phyloP scores from a whole-genome alignment of 768 basidiomycete genomes.

The Lepiota venenata region DNA sequence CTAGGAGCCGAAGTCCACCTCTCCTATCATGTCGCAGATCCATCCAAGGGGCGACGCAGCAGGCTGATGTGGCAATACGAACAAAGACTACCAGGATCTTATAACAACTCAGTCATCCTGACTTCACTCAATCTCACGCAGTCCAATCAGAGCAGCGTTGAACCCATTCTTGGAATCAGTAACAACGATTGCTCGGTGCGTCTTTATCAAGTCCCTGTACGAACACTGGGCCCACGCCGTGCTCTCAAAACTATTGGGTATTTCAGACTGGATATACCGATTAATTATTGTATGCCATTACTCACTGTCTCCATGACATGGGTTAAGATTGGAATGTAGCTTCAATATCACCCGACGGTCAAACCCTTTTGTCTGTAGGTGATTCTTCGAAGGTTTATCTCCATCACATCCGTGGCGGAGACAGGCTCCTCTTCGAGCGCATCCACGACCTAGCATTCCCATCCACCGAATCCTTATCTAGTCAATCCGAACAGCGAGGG shows the following conservation, averaged over 20 bases:
- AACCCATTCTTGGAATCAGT: conserved; percentile 16
- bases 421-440: conserved; percentile 11
- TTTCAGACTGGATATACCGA: conserved; percentile 13
- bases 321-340: neutral
- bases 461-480: conserved; percentile 10
- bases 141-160: conserved; percentile 9
- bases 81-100: conserved; percentile 14
- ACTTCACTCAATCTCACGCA: conserved; percentile 13
- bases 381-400: conserved; percentile 16
- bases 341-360: conserved; percentile 15
- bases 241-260: conserved; percentile 8
- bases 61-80: conserved; percentile 16
- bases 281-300: conserved; percentile 11
- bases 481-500: conserved; percentile 12
- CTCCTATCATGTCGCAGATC: conserved; percentile 25
- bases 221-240: conserved; percentile 8
- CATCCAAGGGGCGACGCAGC: conserved; percentile 1
- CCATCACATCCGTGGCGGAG: conserved; percentile 15
- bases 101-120: conserved; percentile 20
- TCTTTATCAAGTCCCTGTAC: conserved; percentile 16
- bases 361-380: conserved; percentile 14
- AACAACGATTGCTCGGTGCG: conserved; percentile 17
- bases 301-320: neutral
- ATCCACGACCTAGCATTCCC: conserved; percentile 11
- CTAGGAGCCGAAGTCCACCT: conserved; percentile 65